Evolutionary conservation across 2,329 filamentous ascomycete species (phyloP).

Genomic region (Neoarthrinium moseri): DNA sequence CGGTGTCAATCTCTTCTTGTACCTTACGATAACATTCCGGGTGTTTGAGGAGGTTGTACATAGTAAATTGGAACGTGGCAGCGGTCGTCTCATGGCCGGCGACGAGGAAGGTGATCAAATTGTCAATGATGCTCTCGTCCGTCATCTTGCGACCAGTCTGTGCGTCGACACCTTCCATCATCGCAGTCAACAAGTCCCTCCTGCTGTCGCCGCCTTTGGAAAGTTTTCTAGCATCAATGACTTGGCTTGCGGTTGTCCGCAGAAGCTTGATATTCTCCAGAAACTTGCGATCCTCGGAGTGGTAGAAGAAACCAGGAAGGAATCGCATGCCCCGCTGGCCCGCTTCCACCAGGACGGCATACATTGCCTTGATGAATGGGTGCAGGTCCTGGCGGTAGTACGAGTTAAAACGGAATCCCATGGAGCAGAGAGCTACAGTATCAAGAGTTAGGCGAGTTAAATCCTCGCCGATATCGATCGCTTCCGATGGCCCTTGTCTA

Average conservation of each 20-base stretch:
- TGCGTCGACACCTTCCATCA: constrained; percentile 67
- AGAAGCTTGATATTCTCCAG: constrained; percentile 53
- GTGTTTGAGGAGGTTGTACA: constrained; percentile 50
- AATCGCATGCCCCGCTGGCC: constrained; percentile 49
- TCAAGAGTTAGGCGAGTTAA: constrained; percentile 63
- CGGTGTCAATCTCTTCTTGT: constrained; percentile 51
- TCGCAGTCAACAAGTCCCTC: constrained; percentile 68
- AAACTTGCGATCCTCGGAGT: constrained; percentile 48
- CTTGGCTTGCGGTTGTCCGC: constrained; percentile 54
- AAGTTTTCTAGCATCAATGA: constrained; percentile 59
- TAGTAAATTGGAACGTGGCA: constrained; percentile 47
- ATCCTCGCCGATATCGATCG: constrained; percentile 54
- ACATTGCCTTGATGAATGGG: constrained; percentile 69
- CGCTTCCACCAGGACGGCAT: constrained; percentile 57
- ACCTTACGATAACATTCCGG: constrained; percentile 45
- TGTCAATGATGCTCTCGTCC: constrained; percentile 63
- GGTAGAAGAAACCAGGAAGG: constrained; percentile 49
- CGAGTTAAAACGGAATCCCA: constrained; percentile 61
- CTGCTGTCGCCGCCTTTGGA: constrained; percentile 48
- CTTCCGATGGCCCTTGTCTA: constrained; percentile 35
- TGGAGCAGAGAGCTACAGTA: constrained; percentile 62
- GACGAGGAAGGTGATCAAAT: constrained; percentile 52
- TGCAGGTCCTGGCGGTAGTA: constrained; percentile 70
- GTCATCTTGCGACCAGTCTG: constrained; percentile 65
- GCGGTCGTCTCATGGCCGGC: constrained; percentile 55